phyloP scores from a whole-genome alignment of 805 yeast genomes.

The Wickerhamomyces rabaulensis region DNA sequence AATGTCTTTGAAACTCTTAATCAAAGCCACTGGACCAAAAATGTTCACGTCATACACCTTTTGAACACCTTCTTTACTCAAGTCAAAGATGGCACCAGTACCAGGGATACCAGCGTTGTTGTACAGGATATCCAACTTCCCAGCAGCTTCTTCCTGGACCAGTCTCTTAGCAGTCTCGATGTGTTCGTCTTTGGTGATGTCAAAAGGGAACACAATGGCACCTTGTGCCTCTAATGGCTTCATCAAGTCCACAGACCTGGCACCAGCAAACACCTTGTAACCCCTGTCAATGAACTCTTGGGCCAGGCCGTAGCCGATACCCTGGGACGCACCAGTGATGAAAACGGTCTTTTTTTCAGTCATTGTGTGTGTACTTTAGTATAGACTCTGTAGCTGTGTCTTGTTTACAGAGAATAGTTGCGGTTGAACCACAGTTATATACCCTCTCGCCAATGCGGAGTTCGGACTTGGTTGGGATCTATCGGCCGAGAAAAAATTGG shows the following conservation, averaged over 20 bases:
- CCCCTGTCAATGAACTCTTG: constrained; percentile 38
- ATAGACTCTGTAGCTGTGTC: too few species aligned
- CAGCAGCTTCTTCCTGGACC: constrained; percentile 26
- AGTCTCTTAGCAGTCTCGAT: constrained; percentile 22
- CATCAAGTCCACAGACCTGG: constrained; percentile 27
- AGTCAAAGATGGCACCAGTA: constrained; percentile 28
- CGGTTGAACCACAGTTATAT: too few species aligned
- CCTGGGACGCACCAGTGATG: constrained; percentile 57
- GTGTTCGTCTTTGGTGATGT: constrained; percentile 29
- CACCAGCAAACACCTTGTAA: constrained; percentile 32
- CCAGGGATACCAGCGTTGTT: constrained; percentile 34
- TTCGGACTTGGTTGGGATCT: too few species aligned
- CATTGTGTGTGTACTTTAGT: neutral
- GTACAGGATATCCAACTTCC: constrained; percentile 32
- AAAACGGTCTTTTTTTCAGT: constrained; percentile 36
- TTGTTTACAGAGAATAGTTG: too few species aligned
- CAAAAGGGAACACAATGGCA: constrained; percentile 28
- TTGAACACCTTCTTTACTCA: constrained; percentile 22
- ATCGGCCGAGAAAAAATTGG: too few species aligned
- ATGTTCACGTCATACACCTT: constrained; percentile 29
- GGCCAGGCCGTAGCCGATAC: constrained; percentile 49
- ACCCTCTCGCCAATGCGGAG: too few species aligned
- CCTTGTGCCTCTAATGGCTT: constrained; percentile 28
- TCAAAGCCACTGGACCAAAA: constrained; percentile 32
- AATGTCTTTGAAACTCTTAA: constrained; percentile 28